phyloP scores from a whole-genome alignment of 495 filamentous ascomycete species.

The Trichoderma gamsii region DNA sequence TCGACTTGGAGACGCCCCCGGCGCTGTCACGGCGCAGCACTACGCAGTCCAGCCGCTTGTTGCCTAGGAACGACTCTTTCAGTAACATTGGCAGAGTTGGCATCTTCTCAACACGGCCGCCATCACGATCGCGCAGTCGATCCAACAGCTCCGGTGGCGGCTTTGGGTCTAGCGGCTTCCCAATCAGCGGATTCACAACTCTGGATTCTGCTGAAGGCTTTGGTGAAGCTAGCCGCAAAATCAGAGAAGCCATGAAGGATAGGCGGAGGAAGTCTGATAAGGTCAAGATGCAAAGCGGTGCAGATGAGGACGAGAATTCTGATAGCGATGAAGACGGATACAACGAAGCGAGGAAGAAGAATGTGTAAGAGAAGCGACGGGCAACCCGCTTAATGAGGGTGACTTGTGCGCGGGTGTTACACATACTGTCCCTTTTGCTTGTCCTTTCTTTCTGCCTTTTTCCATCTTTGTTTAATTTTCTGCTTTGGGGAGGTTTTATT shows the following conservation, averaged over 20 bases:
- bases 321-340: conserved; percentile 26
- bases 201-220: conserved; percentile 65
- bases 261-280: conserved; percentile 62
- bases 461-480: background rate
- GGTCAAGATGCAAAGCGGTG: conserved; percentile 32
- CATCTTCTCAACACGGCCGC: conserved; percentile 81
- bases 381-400: background rate
- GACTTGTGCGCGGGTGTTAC: background rate
- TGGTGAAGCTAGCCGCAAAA: conserved; percentile 77
- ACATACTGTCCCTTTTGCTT: background rate
- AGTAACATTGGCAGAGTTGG: conserved; percentile 77
- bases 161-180: conserved; percentile 54
- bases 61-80: conserved; percentile 91
- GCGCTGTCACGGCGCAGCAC: conserved; percentile 31
- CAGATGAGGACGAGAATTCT: conserved; percentile 23
- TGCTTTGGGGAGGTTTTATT: background rate
- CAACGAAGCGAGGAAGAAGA: conserved; percentile 27
- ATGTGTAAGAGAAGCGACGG: conserved; percentile 5
- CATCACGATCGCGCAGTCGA: conserved; percentile 61
- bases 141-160: conserved; percentile 64
- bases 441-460: background rate
- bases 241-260: conserved; percentile 84
- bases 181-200: conserved; percentile 65
- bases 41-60: conserved; percentile 40
- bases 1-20: conserved; percentile 24